phyloP scores from a whole-genome alignment of 2,329 filamentous ascomycete genomes.

The Biscogniauxia sp. region DNA sequence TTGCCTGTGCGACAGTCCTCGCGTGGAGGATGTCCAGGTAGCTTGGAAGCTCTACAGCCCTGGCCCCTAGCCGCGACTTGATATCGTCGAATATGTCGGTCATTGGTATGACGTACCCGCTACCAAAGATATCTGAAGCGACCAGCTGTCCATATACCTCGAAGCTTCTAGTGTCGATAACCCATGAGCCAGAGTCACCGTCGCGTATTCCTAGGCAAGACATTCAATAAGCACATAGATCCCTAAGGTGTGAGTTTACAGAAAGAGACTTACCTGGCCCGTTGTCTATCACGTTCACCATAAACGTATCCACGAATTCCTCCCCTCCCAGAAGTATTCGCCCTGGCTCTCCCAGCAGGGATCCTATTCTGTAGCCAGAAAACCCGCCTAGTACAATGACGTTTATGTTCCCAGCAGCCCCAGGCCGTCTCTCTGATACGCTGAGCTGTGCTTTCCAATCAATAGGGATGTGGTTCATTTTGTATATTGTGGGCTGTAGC shows the following conservation, averaged over 20 bases:
- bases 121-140: neutral
- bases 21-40: too few species aligned
- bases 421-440: neutral
- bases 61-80: neutral
- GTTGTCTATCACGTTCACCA: too few species aligned
- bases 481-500: neutral
- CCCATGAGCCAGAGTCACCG: constrained; percentile 5
- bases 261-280: too few species aligned
- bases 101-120: constrained; percentile 7
- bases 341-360: neutral
- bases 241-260: too few species aligned
- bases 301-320: neutral
- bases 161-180: constrained; percentile 1
- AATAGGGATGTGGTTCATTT: neutral
- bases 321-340: neutral
- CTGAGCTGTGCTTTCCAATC: neutral
- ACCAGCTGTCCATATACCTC: constrained; percentile 5
- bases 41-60: too few species aligned
- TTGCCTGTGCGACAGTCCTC: too few species aligned
- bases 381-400: neutral
- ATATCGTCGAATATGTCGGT: constrained; percentile 3
- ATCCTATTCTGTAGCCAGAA: neutral
- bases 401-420: neutral
- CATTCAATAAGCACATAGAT: too few species aligned
- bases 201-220: constrained; percentile 1